Evolutionary conservation across 1,284 basidiomycete genomes (phyloP).

Genomic region (Anthracocystis walkeri): DNA sequence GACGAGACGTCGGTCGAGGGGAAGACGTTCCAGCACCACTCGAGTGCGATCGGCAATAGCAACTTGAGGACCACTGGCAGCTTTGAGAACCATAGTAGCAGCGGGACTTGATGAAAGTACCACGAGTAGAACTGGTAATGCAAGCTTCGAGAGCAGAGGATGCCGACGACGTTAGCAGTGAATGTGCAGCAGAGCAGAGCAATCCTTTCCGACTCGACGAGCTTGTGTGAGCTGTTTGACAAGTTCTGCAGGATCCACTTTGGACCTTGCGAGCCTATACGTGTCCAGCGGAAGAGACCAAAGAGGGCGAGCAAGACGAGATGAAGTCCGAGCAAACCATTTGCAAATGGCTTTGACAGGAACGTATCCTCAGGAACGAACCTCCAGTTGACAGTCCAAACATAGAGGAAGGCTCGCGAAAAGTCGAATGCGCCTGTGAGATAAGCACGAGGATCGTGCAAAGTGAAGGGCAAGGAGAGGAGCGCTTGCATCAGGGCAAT

Average conservation of each 20-base stretch:
- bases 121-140: slow-evolving; percentile 99
- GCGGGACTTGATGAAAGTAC: slow-evolving; percentile 94
- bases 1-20: slow-evolving; percentile 57
- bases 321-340: slow-evolving; percentile 78
- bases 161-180: slow-evolving; percentile 91
- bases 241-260: slow-evolving; percentile 70
- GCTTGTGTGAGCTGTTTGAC: background rate
- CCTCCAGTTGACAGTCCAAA: slow-evolving; percentile 99
- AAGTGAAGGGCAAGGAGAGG: slow-evolving; percentile 81
- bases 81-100: slow-evolving; percentile 77
- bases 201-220: slow-evolving; percentile 1
- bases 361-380: slow-evolving; percentile 83
- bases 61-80: slow-evolving; percentile 39
- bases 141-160: slow-evolving; percentile 90
- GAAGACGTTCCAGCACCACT: slow-evolving; percentile 62
- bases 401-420: slow-evolving; percentile 87
- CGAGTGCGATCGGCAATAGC: slow-evolving; percentile 31
- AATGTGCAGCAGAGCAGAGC: slow-evolving; percentile 71
- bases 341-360: slow-evolving; percentile 77
- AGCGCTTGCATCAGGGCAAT: slow-evolving; percentile 73
- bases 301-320: slow-evolving; percentile 76
- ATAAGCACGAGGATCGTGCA: slow-evolving; percentile 77
- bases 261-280: slow-evolving; percentile 77
- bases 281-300: slow-evolving; percentile 76
- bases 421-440: slow-evolving; percentile 85